phyloP scores from a whole-genome alignment of 2,329 filamentous ascomycete species.

The Didymella glomerata region DNA sequence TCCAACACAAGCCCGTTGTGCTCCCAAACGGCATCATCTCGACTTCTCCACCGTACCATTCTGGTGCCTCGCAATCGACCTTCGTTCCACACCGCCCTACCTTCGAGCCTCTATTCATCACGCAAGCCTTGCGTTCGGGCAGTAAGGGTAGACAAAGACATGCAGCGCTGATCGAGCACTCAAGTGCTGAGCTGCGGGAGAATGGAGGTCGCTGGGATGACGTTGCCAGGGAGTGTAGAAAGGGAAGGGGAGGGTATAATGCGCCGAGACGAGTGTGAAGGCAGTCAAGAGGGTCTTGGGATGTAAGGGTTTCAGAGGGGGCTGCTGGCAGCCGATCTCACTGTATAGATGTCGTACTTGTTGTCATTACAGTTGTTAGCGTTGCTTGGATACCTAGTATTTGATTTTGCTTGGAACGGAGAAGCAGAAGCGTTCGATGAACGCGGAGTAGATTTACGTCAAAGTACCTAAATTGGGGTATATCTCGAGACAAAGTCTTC shows the following conservation, averaged over 20 bases:
- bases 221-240: not conserved
- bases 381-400: not conserved
- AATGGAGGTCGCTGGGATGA: not conserved
- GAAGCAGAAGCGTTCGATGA: too few species aligned
- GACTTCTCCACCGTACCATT: not conserved
- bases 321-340: not conserved
- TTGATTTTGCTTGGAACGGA: not conserved
- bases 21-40: slow-evolving; percentile 7
- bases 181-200: slow-evolving; percentile 1
- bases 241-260: slow-evolving; percentile 2
- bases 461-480: not conserved
- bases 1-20: not conserved
- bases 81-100: slow-evolving; percentile 9
- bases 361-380: not conserved
- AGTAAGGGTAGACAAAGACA: not conserved
- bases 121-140: not conserved
- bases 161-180: slow-evolving; percentile 4
- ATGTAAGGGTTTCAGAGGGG: not conserved
- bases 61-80: not conserved
- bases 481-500: not conserved
- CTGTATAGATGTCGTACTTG: not conserved
- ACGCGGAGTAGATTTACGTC: too few species aligned
- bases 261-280: not conserved
- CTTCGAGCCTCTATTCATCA: not conserved
- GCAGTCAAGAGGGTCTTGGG: not conserved